Percentiles rank a stretch among this genome's conserved stretches.
Conservation (phyloP, 208 protist genomes). For the Trypanosoma congolense region DNA sequence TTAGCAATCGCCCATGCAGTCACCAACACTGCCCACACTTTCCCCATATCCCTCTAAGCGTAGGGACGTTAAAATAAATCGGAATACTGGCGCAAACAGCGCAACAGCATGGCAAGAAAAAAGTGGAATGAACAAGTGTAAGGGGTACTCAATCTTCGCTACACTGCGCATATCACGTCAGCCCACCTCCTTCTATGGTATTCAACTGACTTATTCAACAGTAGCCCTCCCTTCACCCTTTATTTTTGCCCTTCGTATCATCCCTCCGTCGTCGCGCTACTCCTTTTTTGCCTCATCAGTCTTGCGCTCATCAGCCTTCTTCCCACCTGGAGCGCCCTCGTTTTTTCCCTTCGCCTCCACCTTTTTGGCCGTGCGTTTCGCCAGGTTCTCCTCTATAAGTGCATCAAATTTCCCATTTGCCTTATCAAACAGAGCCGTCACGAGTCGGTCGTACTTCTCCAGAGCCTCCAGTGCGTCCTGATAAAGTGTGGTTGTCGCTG, state of each 20-base stretch:
- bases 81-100: too few species aligned
- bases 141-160: too few species aligned
- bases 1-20: too few species aligned
- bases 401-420: slow-evolving; percentile 78
- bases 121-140: too few species aligned
- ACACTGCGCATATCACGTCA: too few species aligned
- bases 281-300: not conserved
- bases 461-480: slow-evolving; percentile 64
- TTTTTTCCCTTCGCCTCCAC: slow-evolving; percentile 19
- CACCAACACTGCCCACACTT: too few species aligned
- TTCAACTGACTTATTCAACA: too few species aligned
- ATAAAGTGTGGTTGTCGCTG: slow-evolving; percentile 52
- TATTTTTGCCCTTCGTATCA: not conserved
- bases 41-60: too few species aligned
- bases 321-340: slow-evolving; percentile 23
- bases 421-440: slow-evolving; percentile 88
- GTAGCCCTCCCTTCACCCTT: too few species aligned
- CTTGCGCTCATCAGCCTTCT: slow-evolving; percentile 9
- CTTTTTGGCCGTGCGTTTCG: slow-evolving; percentile 36
- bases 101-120: too few species aligned
- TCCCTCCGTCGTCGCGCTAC: not conserved
- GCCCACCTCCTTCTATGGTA: too few species aligned
- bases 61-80: too few species aligned
- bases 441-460: slow-evolving; percentile 72
- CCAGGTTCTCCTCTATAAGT: slow-evolving; percentile 73